Conservation (phyloP, 2,329 filamentous ascomycete genomes). For the Aspergillus sergii region DNA sequence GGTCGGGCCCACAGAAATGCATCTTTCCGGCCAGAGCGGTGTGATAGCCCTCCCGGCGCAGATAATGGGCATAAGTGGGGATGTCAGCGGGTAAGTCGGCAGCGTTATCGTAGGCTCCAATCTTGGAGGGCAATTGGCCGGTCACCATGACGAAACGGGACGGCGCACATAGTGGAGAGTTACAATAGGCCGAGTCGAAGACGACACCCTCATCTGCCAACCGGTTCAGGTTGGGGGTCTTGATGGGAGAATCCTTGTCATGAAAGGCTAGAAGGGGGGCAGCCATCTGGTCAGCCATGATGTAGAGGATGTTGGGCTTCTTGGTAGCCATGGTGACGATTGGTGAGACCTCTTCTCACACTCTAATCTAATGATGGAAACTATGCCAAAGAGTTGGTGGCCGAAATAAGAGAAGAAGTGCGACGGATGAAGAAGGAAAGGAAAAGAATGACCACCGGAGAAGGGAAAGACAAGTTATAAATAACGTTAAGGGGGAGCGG, state of each 20-base stretch:
- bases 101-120: constrained; percentile 90
- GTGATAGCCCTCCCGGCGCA: constrained; percentile 82
- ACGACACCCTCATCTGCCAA: constrained; percentile 81
- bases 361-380: constrained; percentile 4
- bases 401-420: neutral
- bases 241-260: constrained; percentile 84
- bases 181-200: constrained; percentile 93
- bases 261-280: constrained; percentile 91
- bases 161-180: constrained; percentile 87
- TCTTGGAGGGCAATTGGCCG: constrained; percentile 86
- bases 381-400: neutral
- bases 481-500: neutral
- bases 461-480: constrained; percentile 1
- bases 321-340: constrained; percentile 40
- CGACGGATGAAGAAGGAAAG: constrained; percentile 10
- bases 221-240: constrained; percentile 85
- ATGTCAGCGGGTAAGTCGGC: constrained; percentile 80
- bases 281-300: constrained; percentile 95
- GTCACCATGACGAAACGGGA: constrained; percentile 95
- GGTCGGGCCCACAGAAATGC: constrained; percentile 90
- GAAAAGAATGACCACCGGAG: neutral
- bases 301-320: constrained; percentile 81
- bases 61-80: constrained; percentile 90
- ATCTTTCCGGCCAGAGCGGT: constrained; percentile 93
- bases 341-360: constrained; percentile 1